Evolutionary conservation across 768 basidiomycete genomes (phyloP).

Genomic region (Pluteus cervinus): DNA sequence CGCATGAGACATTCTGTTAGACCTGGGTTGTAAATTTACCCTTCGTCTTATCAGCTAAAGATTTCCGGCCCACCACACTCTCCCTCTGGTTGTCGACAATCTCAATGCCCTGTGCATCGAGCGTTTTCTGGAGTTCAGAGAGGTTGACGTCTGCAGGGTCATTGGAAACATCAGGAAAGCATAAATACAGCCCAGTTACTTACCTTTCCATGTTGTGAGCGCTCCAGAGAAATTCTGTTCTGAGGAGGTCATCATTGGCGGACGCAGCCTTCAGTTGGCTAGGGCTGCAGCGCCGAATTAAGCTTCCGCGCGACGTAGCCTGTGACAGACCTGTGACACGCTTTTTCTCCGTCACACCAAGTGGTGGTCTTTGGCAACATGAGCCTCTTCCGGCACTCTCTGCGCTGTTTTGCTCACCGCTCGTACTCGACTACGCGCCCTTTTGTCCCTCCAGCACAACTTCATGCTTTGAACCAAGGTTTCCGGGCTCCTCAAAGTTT

Average conservation of each 20-base stretch:
- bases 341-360: no score
- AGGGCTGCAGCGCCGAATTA: background rate
- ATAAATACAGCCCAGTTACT: conserved; percentile 11
- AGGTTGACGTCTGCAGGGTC: conserved; percentile 69
- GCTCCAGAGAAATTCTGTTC: conserved; percentile 93
- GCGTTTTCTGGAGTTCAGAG: conserved; percentile 83
- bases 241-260: conserved; percentile 20
- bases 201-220: conserved; percentile 88
- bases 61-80: conserved; percentile 88
- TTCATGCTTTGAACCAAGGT: conserved; percentile 12
- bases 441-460: conserved; percentile 31
- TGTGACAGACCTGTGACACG: no score
- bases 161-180: background rate
- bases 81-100: conserved; percentile 99
- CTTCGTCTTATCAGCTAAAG: conserved; percentile 92
- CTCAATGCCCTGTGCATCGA: conserved; percentile 91
- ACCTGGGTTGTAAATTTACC: conserved; percentile 44
- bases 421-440: conserved; percentile 18
- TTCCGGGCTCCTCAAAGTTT: background rate
- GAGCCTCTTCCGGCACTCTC: no score
- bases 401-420: conserved; percentile 15
- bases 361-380: no score
- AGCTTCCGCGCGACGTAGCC: no score
- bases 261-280: conserved; percentile 1
- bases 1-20: background rate